phyloP scores from a whole-genome alignment of 2,329 filamentous ascomycete species.

The Fusarium sp. region DNA sequence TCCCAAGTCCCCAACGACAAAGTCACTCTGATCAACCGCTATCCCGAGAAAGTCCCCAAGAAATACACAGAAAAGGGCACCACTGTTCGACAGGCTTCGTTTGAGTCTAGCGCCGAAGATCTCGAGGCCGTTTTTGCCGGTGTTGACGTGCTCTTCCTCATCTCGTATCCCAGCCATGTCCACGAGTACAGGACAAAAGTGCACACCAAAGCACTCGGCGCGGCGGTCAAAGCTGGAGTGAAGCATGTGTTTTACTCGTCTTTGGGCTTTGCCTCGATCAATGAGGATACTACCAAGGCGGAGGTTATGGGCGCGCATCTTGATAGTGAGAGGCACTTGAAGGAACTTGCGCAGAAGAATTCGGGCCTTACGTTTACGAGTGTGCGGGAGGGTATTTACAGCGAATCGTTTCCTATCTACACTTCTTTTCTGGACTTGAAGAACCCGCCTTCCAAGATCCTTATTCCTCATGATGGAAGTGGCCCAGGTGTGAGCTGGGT shows the following conservation, averaged over 20 bases:
- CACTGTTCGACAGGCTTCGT: conserved; percentile 21
- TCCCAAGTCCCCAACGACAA: conserved; percentile 7
- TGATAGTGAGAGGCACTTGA: conserved; percentile 28
- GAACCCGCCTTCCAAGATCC: neutral
- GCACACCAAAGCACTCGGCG: conserved; percentile 21
- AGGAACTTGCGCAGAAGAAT: neutral
- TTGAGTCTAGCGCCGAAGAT: conserved; percentile 16
- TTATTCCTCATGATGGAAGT: conserved; percentile 29
- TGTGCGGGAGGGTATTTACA: conserved; percentile 35
- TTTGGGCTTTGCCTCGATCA: conserved; percentile 8
- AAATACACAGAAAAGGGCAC: conserved; percentile 7
- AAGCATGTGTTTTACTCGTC: conserved; percentile 39
- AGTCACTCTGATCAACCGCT: conserved; percentile 34
- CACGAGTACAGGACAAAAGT: conserved; percentile 28
- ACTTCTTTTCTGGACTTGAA: conserved; percentile 31
- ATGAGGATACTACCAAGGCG: neutral
- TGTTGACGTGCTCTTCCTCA: conserved; percentile 22
- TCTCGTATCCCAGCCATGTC: conserved; percentile 39
- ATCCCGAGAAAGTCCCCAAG: conserved; percentile 15
- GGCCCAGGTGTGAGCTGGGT: conserved; percentile 33
- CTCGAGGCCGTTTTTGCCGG: conserved; percentile 7
- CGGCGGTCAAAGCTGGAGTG: conserved; percentile 17
- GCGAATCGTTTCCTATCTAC: conserved; percentile 38
- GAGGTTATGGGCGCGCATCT: conserved; percentile 39
- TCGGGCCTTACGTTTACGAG: conserved; percentile 25